phyloP scores from a whole-genome alignment of 768 basidiomycete genomes.

The Dacryopinax spathularia region DNA sequence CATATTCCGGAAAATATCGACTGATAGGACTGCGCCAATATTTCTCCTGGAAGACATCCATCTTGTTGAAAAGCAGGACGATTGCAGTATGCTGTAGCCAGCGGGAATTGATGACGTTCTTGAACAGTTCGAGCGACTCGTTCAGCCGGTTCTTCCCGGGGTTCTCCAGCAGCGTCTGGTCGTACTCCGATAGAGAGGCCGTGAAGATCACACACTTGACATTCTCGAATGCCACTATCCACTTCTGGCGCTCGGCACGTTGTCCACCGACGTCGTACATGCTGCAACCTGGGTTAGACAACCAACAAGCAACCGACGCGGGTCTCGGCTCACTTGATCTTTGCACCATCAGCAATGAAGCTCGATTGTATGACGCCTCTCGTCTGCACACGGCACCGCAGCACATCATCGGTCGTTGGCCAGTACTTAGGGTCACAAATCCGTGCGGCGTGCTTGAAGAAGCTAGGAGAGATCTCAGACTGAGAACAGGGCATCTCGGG shows the following conservation, averaged over 20 bases:
- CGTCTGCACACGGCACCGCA: slow-evolving; percentile 78
- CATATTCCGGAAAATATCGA: slow-evolving; percentile 34
- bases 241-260: slow-evolving; percentile 66
- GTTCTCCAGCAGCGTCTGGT: slow-evolving; percentile 56
- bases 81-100: slow-evolving; percentile 52
- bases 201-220: slow-evolving; percentile 71
- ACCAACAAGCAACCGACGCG: neutral
- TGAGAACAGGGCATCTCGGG: neutral
- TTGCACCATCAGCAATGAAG: slow-evolving; percentile 33
- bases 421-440: slow-evolving; percentile 71
- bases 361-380: slow-evolving; percentile 84
- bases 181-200: slow-evolving; percentile 57
- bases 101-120: slow-evolving; percentile 62
- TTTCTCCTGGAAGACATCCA: slow-evolving; percentile 64
- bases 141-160: slow-evolving; percentile 53
- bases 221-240: slow-evolving; percentile 70
- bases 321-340: slow-evolving; percentile 26
- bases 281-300: slow-evolving; percentile 11
- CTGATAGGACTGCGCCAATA: slow-evolving; percentile 41
- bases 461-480: slow-evolving; percentile 36
- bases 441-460: slow-evolving; percentile 68
- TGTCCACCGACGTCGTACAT: slow-evolving; percentile 76
- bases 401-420: slow-evolving; percentile 73
- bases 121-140: slow-evolving; percentile 61
- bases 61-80: slow-evolving; percentile 57